Evolutionary conservation across 164 flowering plant genomes (phyloP).

Genomic region (Macadamia integrifolia): DNA sequence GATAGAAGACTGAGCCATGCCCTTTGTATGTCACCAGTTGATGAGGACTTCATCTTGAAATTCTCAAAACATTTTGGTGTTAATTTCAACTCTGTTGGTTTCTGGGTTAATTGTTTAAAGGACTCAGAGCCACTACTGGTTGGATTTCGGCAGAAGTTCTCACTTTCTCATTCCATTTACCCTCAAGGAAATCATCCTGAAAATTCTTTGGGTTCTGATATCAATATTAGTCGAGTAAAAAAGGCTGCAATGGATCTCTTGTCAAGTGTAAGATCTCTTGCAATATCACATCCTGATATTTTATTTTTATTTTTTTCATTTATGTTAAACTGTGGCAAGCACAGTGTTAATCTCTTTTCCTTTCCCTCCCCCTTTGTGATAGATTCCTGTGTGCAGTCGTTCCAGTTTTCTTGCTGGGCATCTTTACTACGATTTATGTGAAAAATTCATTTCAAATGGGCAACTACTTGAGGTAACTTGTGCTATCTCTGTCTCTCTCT

Average conservation of each 20-base stretch:
- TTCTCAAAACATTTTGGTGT: conserved; percentile 50
- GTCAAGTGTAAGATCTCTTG: conserved; percentile 48
- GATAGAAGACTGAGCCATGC: conserved; percentile 73
- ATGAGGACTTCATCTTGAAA: conserved; percentile 41
- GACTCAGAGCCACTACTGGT: conserved; percentile 33
- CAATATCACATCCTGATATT: neutral
- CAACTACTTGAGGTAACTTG: conserved; percentile 55
- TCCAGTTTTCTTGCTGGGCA: conserved; percentile 57
- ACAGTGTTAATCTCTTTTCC: conserved; percentile 2
- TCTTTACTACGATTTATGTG: conserved; percentile 72
- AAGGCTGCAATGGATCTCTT: conserved; percentile 46
- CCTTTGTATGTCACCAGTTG: conserved; percentile 66
- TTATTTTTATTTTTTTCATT: neutral
- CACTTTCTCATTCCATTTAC: conserved; percentile 20
- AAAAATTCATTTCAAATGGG: conserved; percentile 52
- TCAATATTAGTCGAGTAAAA: conserved; percentile 20
- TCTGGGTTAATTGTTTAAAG: conserved; percentile 58
- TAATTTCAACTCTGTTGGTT: conserved; percentile 28
- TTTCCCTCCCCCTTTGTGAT: conserved; percentile 6
- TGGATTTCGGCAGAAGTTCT: conserved; percentile 60
- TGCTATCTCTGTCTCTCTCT: neutral
- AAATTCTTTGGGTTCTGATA: conserved; percentile 18
- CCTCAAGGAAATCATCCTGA: conserved; percentile 19
- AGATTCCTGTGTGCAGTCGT: conserved; percentile 43
- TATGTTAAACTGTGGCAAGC: neutral